These are phyloP conservation scores for Bruguiera parviflora DNA, from an alignment of 345 rosid genomes.

Conservation along the genomic window DNA sequence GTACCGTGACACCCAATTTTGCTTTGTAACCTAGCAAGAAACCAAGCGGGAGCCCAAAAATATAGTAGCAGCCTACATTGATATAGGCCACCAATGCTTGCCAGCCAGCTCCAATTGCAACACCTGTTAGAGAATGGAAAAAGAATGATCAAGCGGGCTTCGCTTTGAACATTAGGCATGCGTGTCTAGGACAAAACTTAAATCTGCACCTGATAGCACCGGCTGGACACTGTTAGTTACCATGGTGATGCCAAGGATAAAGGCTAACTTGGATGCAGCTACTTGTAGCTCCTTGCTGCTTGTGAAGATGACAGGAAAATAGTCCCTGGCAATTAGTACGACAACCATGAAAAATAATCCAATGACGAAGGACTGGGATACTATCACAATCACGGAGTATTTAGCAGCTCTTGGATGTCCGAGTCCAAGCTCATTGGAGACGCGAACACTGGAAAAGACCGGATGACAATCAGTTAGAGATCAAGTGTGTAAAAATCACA, in stretches of 20 bases:
- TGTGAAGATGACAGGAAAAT: slow-evolving; percentile 61
- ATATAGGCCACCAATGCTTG: slow-evolving; percentile 78
- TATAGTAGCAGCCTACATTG: slow-evolving; percentile 65
- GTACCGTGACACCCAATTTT: slow-evolving; percentile 61
- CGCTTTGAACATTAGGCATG: not conserved
- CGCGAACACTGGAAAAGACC: slow-evolving; percentile 51
- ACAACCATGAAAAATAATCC: slow-evolving; percentile 63
- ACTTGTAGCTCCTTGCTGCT: slow-evolving; percentile 44
- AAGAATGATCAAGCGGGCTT: not conserved
- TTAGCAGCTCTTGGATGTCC: slow-evolving; percentile 75
- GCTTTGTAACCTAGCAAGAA: slow-evolving; percentile 64
- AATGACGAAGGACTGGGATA: slow-evolving; percentile 51
- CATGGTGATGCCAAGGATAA: slow-evolving; percentile 72
- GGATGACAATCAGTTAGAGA: not conserved
- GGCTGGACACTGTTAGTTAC: slow-evolving; percentile 85
- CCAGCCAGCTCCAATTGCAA: slow-evolving; percentile 89
- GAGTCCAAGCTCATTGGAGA: slow-evolving; percentile 75
- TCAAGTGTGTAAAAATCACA: too few species aligned
- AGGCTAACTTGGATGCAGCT: slow-evolving; percentile 57
- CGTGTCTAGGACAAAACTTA: not conserved
- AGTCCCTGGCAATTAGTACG: slow-evolving; percentile 45
- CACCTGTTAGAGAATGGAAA: slow-evolving; percentile 40
- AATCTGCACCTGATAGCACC: slow-evolving; percentile 58
- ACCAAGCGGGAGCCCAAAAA: slow-evolving; percentile 76
- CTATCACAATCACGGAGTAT: slow-evolving; percentile 56